Evolutionary conservation across 2,329 filamentous ascomycete genomes (phyloP).

Genomic region (Chaetomium sp.): DNA sequence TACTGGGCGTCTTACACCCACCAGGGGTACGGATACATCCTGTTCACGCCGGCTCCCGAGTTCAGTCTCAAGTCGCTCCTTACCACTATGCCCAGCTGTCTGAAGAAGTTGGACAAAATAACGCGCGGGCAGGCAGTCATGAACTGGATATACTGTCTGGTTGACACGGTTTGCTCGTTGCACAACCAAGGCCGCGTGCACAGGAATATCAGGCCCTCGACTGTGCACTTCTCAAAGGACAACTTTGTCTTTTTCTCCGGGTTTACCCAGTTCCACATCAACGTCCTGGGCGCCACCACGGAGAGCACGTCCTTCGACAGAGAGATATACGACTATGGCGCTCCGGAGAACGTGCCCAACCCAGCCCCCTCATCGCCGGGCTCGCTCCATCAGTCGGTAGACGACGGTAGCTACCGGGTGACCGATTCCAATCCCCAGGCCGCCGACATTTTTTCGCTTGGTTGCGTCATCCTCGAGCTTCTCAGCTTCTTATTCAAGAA

Average conservation of each 20-base stretch:
- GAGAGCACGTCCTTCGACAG: conserved; percentile 60
- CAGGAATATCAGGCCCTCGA: conserved; percentile 70
- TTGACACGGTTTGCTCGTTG: conserved; percentile 67
- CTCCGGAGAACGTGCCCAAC: conserved; percentile 65
- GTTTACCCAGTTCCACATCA: conserved; percentile 52
- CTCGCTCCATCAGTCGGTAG: conserved; percentile 39
- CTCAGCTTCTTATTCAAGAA: conserved; percentile 70
- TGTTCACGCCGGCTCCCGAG: conserved; percentile 68
- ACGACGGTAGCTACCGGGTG: conserved; percentile 37
- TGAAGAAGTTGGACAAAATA: conserved; percentile 64
- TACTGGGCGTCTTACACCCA: conserved; percentile 72
- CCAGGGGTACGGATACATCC: conserved; percentile 63
- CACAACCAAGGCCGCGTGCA: conserved; percentile 67
- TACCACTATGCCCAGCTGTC: conserved; percentile 60
- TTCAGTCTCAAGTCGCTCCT: conserved; percentile 69
- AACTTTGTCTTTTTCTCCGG: conserved; percentile 71
- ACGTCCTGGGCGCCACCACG: conserved; percentile 45
- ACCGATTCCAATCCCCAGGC: conserved; percentile 56
- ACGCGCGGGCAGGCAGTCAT: conserved; percentile 62
- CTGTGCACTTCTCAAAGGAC: conserved; percentile 65
- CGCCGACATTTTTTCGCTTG: conserved; percentile 73
- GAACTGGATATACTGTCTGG: conserved; percentile 75
- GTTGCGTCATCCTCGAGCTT: conserved; percentile 72
- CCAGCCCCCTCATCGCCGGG: conserved; percentile 35
- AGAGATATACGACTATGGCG: conserved; percentile 72